These are phyloP conservation scores for Yamadazyma endophytica DNA, from an alignment of 805 yeast species.

Conservation along the genomic window DNA sequence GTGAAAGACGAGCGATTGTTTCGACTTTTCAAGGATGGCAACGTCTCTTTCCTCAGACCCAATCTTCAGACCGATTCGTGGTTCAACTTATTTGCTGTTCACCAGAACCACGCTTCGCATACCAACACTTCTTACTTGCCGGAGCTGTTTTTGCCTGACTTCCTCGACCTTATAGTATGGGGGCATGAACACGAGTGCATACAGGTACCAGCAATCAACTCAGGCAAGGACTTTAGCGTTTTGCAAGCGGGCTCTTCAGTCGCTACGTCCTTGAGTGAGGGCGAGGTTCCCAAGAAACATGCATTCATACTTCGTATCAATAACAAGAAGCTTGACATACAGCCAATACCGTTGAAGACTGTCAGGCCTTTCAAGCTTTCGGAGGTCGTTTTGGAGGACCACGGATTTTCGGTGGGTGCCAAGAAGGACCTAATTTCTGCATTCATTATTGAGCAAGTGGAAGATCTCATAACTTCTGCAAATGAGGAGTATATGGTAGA, in stretches of 20 bases:
- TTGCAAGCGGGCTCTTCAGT: constrained; percentile 93
- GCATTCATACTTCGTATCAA: constrained; percentile 67
- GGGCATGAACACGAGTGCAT: constrained; percentile 97
- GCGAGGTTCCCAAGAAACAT: constrained; percentile 72
- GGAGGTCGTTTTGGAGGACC: constrained; percentile 51
- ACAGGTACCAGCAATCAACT: constrained; percentile 60
- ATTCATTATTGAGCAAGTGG: constrained; percentile 62
- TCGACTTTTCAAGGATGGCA: constrained; percentile 75
- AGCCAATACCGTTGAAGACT: constrained; percentile 60
- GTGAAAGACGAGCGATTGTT: constrained; percentile 86
- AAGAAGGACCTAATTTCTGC: constrained; percentile 57
- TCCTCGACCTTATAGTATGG: constrained; percentile 85
- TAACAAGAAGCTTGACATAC: constrained; percentile 52
- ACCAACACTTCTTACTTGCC: constrained; percentile 81
- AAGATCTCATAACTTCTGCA: constrained; percentile 60
- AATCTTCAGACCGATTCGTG: constrained; percentile 54
- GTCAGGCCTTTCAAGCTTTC: constrained; percentile 81
- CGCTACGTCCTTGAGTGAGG: constrained; percentile 84
- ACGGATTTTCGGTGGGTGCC: constrained; percentile 57
- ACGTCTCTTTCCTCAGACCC: constrained; percentile 77
- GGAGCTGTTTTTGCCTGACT: constrained; percentile 75
- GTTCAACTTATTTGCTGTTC: constrained; percentile 84
- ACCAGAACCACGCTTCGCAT: constrained; percentile 85
- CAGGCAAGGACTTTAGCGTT: constrained; percentile 64
- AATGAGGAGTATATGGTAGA: constrained; percentile 41